phyloP scores from a whole-genome alignment of 345 rosid species.

The Populus nigra region DNA sequence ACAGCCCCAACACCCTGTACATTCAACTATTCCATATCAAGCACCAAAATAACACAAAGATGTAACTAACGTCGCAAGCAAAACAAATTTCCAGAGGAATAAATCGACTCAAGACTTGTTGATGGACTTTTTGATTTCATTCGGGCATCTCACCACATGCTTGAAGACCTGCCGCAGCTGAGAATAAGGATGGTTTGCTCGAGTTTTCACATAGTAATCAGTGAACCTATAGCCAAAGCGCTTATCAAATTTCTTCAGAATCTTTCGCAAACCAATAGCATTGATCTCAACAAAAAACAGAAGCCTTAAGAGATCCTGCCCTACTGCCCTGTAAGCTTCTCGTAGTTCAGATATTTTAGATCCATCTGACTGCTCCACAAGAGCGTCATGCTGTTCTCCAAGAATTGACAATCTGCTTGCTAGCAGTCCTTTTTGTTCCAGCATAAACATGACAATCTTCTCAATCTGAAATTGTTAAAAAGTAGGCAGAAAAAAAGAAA shows the following conservation, averaged over 20 bases:
- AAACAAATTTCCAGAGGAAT: neutral
- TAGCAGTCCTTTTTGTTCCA: slow-evolving; percentile 90
- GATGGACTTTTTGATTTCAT: slow-evolving; percentile 13
- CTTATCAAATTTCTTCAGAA: slow-evolving; percentile 91
- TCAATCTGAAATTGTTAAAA: slow-evolving; percentile 60
- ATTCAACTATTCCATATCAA: slow-evolving; percentile 3
- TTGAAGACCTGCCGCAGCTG: slow-evolving; percentile 97
- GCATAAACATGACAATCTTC: slow-evolving; percentile 77
- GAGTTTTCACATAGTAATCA: slow-evolving; percentile 83
- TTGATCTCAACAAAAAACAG: slow-evolving; percentile 82
- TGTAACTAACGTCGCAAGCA: neutral
- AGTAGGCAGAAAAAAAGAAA: neutral
- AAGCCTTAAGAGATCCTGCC: slow-evolving; percentile 71
- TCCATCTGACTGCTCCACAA: slow-evolving; percentile 61
- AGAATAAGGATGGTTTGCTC: slow-evolving; percentile 96
- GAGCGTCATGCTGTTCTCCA: slow-evolving; percentile 60
- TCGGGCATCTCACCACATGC: slow-evolving; percentile 70
- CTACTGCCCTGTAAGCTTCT: slow-evolving; percentile 75
- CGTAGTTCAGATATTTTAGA: slow-evolving; percentile 54
- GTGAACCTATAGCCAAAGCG: slow-evolving; percentile 88
- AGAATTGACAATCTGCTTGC: slow-evolving; percentile 61
- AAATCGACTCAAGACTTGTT: neutral
- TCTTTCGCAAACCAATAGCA: slow-evolving; percentile 88
- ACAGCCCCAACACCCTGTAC: slow-evolving; percentile 92
- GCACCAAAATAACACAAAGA: neutral